Percentiles rank a stretch among this genome's conserved stretches.
Evolutionary conservation across 2,329 filamentous ascomycete genomes (phyloP).

Genomic region (Alternaria burnsii): DNA sequence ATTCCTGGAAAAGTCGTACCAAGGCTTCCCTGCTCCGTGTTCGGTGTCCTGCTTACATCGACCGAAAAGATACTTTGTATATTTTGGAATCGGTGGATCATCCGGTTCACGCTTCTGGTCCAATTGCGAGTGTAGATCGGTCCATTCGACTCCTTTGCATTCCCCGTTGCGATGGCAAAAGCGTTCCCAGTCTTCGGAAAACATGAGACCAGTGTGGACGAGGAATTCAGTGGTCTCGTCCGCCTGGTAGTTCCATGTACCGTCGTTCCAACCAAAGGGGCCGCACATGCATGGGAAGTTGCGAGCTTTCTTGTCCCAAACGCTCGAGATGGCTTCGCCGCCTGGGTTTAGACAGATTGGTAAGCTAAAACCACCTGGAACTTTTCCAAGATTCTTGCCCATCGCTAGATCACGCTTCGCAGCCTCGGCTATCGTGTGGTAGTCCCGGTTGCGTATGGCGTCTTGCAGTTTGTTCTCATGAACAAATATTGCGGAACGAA

Average conservation of each 20-base stretch:
- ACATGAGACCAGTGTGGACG: conserved; percentile 4
- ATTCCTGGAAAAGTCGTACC: not conserved
- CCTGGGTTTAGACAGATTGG: conserved; percentile 21
- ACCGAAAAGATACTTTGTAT: not conserved
- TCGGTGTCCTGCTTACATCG: not conserved
- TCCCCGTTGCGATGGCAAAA: conserved; percentile 14
- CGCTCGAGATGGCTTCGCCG: conserved; percentile 25
- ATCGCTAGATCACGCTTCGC: not conserved
- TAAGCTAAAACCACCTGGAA: conserved; percentile 14
- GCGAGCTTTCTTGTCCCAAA: conserved; percentile 1
- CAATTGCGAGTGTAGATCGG: not conserved
- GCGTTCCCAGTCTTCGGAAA: conserved; percentile 17
- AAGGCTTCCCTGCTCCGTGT: not conserved
- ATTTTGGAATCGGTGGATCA: not conserved
- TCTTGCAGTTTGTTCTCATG: conserved; percentile 5
- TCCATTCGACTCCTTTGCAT: not conserved
- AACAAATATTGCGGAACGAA: conserved; percentile 12
- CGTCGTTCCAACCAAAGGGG: conserved; percentile 20
- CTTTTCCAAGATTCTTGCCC: not conserved
- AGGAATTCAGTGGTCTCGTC: conserved; percentile 18
- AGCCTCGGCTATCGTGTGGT: not conserved
- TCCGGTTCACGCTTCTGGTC: not conserved
- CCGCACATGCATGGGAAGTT: conserved; percentile 33
- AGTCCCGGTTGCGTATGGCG: not conserved
- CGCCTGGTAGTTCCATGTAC: not conserved